Evolutionary conservation across 768 basidiomycete genomes (phyloP), one percentile per base, ranked within the genome.

Genomic region (Termitomyces sp.): DNA sequence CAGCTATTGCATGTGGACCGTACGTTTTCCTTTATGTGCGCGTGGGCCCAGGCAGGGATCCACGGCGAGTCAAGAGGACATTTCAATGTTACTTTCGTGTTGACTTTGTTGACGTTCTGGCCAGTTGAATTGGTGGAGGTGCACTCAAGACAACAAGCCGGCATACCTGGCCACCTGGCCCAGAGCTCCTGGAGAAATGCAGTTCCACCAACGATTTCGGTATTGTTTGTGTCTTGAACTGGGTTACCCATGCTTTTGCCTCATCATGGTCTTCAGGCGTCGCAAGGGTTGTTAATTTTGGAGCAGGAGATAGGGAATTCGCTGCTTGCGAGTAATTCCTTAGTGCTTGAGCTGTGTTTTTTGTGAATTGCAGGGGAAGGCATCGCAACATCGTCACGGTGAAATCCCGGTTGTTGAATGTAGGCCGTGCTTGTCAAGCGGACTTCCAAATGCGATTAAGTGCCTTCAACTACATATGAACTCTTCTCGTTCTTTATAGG

Each of bases 21-120:
- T 66, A 88, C 85, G 60, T 80, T 75, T 63, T 62, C 66, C 62
- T 73, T 75, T 21, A 91, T 61, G 31, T 65, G 67, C 7, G 77
- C 71, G 32, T 67, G 71, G 4, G 86, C 82, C 90, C 90, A 92
- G 2, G 60, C 52, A 7, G 90, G 90, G 49, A 92, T 85, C 89
- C 89, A 91, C 1, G 70, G 53, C 1, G 79, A 73, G 51, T 84
- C 73, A 9, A 90, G 49, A 6, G 77, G 68, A 63, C 87, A 89
- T 41, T 86, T 77, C 16, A 87, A 62, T 0, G 83, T 86, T 0
- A 82, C 88, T 67, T 92, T 92, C 14, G 91, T 92, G 57, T 90
- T 92, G n/a, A 92, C 81, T 72, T 92, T 93, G 66, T 93, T 93
- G 38, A 93, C 91, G 62, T 93, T 90, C 89, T 92, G 62, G 27